Conservation (phyloP, 352 stramenopile species). For the Pseudoperonospora humuli region DNA sequence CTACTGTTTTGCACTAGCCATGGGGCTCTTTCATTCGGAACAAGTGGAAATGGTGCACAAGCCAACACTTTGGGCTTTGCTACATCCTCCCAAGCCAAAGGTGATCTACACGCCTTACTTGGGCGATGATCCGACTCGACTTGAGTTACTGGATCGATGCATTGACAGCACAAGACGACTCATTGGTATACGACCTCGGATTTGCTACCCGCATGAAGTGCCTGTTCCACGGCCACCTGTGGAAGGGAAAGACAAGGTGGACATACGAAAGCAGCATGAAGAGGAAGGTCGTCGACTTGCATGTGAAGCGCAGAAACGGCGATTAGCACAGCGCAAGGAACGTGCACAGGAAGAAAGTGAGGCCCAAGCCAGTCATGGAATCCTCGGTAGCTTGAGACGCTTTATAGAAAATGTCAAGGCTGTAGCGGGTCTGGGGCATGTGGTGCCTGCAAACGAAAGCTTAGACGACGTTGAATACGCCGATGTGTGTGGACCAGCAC, state of each 20-base stretch:
- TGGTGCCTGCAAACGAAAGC: constrained; percentile 38
- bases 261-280: constrained; percentile 32
- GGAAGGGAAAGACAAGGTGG: constrained; percentile 10
- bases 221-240: constrained; percentile 15
- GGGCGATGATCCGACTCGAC: constrained; percentile 34
- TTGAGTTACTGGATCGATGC: constrained; percentile 47
- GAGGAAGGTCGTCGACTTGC: constrained; percentile 53
- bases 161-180: constrained; percentile 53
- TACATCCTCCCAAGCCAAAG: constrained; percentile 30
- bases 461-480: constrained; percentile 62
- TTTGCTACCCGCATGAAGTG: constrained; percentile 46
- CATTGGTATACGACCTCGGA: constrained; percentile 30
- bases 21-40: constrained; percentile 48
- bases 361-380: constrained; percentile 8
- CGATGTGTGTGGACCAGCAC: constrained; percentile 41
- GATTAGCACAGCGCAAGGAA: constrained; percentile 29
- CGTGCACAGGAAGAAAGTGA: constrained; percentile 18
- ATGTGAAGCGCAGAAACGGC: constrained; percentile 53
- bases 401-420: constrained; percentile 23
- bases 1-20: constrained; percentile 58
- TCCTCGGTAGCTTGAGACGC: constrained; percentile 6
- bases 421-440: constrained; percentile 27
- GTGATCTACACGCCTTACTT: constrained; percentile 48
- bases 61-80: constrained; percentile 22
- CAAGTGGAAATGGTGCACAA: constrained; percentile 40